Evolutionary conservation across 371 early-diverging fungal genomes (phyloP), one percentile per base, ranked within the genome.

Genomic region (Mortierella sp.): DNA sequence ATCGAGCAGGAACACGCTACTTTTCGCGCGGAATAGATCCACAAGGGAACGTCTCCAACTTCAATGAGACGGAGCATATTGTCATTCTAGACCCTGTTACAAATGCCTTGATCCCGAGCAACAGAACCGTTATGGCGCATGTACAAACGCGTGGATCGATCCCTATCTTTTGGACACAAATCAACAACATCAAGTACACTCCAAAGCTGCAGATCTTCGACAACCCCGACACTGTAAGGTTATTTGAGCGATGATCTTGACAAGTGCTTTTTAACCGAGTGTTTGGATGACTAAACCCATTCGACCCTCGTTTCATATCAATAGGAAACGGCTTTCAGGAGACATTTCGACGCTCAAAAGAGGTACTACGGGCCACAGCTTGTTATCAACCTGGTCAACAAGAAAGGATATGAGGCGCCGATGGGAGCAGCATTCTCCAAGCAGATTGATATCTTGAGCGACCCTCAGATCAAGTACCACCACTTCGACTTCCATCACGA

Each of bases 111-210:
- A 67, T 67, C 24, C 67, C 67, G 24, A n/a, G 31, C 53, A 74
- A n/a, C 55, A 76, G 40, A n/a, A 51, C 40, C 61, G 53, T 24
- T 70, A 43, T 93, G 9, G 87, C 97, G 4, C 97, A 93, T 91
- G 94, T 98, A 16, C 99, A 99, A 84, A 95, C 97, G 4, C 94
- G 99, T 70, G 99, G 99, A 6, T 98, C 99, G 0, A 98, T 99
- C 80, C 99, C 99, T 28, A 88, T 99, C 16, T 96, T 91, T 79
- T 99, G 99, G 99, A 88, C 93, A 21, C 99, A 99, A 87, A 90
- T 94, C 70, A 94, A 96, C 83, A 96, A 96, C 78, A 91, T 96
- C 81, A 94, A 95, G 71, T 99, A 99, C 82, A 95, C 95, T 28
- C 99, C 99, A 5, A 90, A 91, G 53, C 92, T 98, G 53, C 92